A percentile compares a stretch with the other conserved stretches of the same genome.
These are phyloP conservation scores for Gossypium gossypioides DNA, from an alignment of 441 rosid genomes.

Conservation along the genomic window DNA sequence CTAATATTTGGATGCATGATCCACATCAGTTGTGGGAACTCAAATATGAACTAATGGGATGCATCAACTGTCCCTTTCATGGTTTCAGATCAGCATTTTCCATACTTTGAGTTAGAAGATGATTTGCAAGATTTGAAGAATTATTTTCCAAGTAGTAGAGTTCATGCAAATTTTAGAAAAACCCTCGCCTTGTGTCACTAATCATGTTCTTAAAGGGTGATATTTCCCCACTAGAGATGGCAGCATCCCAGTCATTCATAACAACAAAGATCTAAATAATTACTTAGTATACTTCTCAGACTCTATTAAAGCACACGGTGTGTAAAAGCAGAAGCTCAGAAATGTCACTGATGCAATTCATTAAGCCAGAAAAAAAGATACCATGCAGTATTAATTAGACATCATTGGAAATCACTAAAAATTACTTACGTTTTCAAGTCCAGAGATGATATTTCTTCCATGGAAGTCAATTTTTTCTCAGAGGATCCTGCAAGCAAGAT, in stretches of 20 bases:
- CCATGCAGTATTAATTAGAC: background rate
- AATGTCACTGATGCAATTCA: background rate
- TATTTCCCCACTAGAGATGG: background rate
- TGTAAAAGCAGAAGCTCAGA: background rate
- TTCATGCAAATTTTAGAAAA: background rate
- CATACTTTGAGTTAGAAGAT: background rate
- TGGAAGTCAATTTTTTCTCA: conserved; percentile 43
- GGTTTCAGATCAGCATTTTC: conserved; percentile 2
- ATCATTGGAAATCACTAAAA: background rate
- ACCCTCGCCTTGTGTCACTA: background rate
- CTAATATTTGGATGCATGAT: background rate
- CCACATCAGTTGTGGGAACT: background rate
- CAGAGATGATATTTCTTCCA: conserved; percentile 64
- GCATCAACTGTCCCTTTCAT: background rate
- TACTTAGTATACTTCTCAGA: background rate
- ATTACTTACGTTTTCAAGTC: conserved; percentile 60
- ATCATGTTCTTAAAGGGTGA: background rate
- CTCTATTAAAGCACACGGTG: background rate
- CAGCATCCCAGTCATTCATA: background rate
- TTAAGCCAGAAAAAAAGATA: background rate
- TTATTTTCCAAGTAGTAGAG: background rate
- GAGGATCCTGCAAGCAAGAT: conserved; percentile 48
- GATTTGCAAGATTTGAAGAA: background rate
- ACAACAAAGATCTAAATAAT: background rate
- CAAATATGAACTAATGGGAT: background rate